phyloP scores from a whole-genome alignment of 352 stramenopile species.

The Globisporangium radiosum region DNA sequence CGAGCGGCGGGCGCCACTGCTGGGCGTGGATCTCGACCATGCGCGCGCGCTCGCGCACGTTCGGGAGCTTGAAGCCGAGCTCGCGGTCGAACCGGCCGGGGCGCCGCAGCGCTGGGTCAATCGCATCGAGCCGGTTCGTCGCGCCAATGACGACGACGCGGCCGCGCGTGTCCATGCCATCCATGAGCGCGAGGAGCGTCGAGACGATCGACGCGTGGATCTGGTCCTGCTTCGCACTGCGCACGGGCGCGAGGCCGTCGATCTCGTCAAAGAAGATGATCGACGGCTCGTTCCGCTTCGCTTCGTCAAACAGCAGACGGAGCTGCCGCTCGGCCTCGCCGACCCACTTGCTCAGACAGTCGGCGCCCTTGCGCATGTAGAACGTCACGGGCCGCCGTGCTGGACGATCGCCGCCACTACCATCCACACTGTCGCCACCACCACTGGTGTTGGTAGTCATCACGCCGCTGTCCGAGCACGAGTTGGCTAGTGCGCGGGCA shows the following conservation, averaged over 20 bases:
- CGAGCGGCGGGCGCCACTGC: slow-evolving; percentile 77
- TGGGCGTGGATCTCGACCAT: slow-evolving; percentile 89
- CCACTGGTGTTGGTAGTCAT: slow-evolving; percentile 9
- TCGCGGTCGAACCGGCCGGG: slow-evolving; percentile 92
- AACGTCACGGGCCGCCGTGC: slow-evolving; percentile 81
- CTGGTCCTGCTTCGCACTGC: slow-evolving; percentile 91
- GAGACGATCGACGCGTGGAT: slow-evolving; percentile 92
- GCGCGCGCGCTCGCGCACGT: slow-evolving; percentile 64
- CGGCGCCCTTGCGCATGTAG: slow-evolving; percentile 92
- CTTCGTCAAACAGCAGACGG: slow-evolving; percentile 89
- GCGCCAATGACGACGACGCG: slow-evolving; percentile 97
- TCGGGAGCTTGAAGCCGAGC: slow-evolving; percentile 86
- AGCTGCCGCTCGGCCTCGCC: slow-evolving; percentile 90
- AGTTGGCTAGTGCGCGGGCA: slow-evolving; percentile 86
- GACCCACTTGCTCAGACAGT: slow-evolving; percentile 91
- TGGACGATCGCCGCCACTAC: slow-evolving; percentile 6
- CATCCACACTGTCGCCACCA: not conserved
- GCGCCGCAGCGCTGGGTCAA: slow-evolving; percentile 93
- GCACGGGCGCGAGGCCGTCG: slow-evolving; percentile 87
- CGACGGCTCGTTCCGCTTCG: slow-evolving; percentile 83
- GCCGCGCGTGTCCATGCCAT: slow-evolving; percentile 79
- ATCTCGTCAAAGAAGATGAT: slow-evolving; percentile 97
- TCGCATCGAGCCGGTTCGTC: slow-evolving; percentile 95
- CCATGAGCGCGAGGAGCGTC: slow-evolving; percentile 90
- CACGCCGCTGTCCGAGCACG: slow-evolving; percentile 38